Percentiles rank a stretch among this genome's conserved stretches.
Conservation (phyloP, 2,329 filamentous ascomycete genomes). For the Thyridium curvatum region DNA sequence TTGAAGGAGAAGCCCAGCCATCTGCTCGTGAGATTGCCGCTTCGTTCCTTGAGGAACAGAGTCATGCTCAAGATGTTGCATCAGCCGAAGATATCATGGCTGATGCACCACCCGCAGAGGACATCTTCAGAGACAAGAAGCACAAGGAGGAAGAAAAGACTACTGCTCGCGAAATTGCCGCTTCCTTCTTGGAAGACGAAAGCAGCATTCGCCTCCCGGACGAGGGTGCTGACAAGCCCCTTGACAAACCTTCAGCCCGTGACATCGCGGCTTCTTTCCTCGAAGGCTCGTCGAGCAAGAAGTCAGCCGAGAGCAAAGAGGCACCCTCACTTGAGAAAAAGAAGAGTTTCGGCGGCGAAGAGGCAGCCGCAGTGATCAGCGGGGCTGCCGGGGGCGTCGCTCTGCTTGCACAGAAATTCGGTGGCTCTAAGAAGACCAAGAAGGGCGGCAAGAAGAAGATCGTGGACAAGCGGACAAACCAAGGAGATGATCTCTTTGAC, state of each 20-base stretch:
- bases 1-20: constrained; percentile 17
- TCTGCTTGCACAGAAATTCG: constrained; percentile 27
- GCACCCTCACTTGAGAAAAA: constrained; percentile 1
- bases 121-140: neutral
- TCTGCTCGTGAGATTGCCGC: constrained; percentile 15
- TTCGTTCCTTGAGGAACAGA: constrained; percentile 8
- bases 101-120: neutral
- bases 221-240: constrained; percentile 1
- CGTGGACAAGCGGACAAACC: constrained; percentile 29
- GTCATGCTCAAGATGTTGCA: neutral
- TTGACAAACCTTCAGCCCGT: constrained; percentile 7
- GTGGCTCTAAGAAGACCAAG: constrained; percentile 23
- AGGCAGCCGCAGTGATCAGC: constrained; percentile 18
- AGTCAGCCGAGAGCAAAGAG: neutral
- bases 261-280: constrained; percentile 16
- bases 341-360: constrained; percentile 7
- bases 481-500: constrained; percentile 37
- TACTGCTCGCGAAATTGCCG: constrained; percentile 11
- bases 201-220: neutral
- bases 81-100: neutral
- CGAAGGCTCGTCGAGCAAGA: constrained; percentile 7
- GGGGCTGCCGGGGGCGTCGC: constrained; percentile 22
- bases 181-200: neutral
- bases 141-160: constrained; percentile 5
- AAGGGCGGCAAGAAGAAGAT: constrained; percentile 29